Evolutionary conservation across 1,139 yeast genomes (phyloP).

Genomic region (Suhomyces bribrorum): DNA sequence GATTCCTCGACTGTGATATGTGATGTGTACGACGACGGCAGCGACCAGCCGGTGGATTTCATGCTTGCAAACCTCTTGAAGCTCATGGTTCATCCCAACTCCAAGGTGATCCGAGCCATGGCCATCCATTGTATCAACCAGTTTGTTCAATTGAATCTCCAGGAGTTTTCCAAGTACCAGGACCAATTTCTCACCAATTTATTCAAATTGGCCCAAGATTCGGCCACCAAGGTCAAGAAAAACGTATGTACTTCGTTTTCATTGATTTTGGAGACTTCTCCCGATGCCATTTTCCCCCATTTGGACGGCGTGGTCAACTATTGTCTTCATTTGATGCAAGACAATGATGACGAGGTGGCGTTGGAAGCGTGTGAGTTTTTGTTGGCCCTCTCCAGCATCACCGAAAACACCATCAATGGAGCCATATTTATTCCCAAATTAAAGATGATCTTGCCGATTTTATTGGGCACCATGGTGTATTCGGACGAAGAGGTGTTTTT

Average conservation of each 20-base stretch:
- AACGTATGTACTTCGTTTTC: conserved; percentile 80
- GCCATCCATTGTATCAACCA: conserved; percentile 76
- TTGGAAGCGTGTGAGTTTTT: conserved; percentile 93
- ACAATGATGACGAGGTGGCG: conserved; percentile 70
- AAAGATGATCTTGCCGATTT: conserved; percentile 65
- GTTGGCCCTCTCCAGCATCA: conserved; percentile 65
- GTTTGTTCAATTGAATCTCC: conserved; percentile 68
- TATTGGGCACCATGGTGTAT: conserved; percentile 83
- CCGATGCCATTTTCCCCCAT: conserved; percentile 80
- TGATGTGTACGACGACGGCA: conserved; percentile 78
- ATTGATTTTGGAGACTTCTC: conserved; percentile 70
- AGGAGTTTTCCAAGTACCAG: conserved; percentile 60
- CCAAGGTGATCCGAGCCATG: conserved; percentile 58
- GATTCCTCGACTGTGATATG: conserved; percentile 46
- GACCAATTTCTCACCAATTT: conserved; percentile 66
- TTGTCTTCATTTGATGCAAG: conserved; percentile 77
- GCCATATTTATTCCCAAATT: conserved; percentile 58
- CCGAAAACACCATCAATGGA: conserved; percentile 49
- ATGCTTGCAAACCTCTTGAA: conserved; percentile 66
- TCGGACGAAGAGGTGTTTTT: conserved; percentile 76
- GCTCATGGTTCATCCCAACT: conserved; percentile 39
- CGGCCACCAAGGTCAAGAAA: conserved; percentile 60
- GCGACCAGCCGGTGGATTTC: conserved; percentile 66
- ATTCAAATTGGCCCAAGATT: conserved; percentile 64
- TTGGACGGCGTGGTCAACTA: conserved; percentile 82